Evolutionary conservation across 2,329 filamentous ascomycete species (phyloP), one percentile per base, ranked within the genome.

Genomic region (Diaporthe sp.): DNA sequence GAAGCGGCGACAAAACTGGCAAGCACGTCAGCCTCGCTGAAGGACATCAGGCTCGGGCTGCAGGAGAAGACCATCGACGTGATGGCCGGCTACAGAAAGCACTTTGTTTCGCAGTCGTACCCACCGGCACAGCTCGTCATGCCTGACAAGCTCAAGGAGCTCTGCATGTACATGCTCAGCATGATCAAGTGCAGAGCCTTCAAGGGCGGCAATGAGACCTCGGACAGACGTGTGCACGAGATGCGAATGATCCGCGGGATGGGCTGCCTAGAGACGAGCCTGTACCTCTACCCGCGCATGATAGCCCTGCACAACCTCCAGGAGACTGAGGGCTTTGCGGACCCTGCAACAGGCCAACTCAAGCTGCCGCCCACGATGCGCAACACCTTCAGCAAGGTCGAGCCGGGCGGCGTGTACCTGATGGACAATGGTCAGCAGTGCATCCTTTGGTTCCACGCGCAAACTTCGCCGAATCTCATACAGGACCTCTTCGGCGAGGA

Each of bases 281-380:
- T 98, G 47, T 98, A 98, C 82, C 92, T 99, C 65, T 99, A 99
- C 83, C 97, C 97, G 27, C 93, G 95, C 72, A 97, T 99, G 84
- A 93, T 98, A 75, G 92, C 97, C 6, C 85, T 99, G 66, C 97
- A 99, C 87, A 97, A 96, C 81, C 90, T 99, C 74, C 90, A 94
- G 70, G 92, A 94, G 0, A 92, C 93, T 76, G 96, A 98, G 78
- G 96, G 97, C 13, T 99, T 98, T 82, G 91, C 96, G n/a, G 96
- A 98, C 79, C 79, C 90, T 17, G 92, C 95, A 81, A 95, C 94
- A 5, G 96, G 96, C 19, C 94, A 98, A 77, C 87, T 99, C 53
- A 92, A 92, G 80, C 92, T 99, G 85, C 97, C 97, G 3, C 91
- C 93, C 0, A 85, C 92, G 10, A 87, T 97, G 72, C 93, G 97